Evolutionary conservation across 2,329 filamentous ascomycete species (phyloP).

Genomic region (Botryosphaeria dothidea): DNA sequence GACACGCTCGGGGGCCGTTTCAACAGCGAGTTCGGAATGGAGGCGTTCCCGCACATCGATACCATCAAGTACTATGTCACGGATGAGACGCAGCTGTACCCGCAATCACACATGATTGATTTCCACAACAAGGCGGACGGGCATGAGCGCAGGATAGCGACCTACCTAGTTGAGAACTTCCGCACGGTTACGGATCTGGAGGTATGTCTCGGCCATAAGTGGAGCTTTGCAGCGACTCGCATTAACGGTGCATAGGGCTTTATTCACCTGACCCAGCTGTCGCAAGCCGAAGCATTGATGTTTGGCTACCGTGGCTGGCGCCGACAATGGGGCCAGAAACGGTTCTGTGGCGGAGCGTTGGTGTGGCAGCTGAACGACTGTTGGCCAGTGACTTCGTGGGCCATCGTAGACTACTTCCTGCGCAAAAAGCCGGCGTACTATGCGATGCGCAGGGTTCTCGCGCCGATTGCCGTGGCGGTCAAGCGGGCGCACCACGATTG

Average conservation of each 20-base stretch:
- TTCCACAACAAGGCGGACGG: conserved; percentile 96
- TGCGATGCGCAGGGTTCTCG: conserved; percentile 76
- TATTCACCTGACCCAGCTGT: conserved; percentile 58
- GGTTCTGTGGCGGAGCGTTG: conserved; percentile 73
- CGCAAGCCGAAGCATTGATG: conserved; percentile 62
- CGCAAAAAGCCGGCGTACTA: conserved; percentile 79
- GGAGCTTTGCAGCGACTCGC: neutral
- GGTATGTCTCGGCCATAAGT: conserved; percentile 51
- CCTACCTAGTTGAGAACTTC: conserved; percentile 90
- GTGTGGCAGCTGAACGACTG: conserved; percentile 89
- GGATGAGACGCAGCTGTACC: conserved; percentile 73
- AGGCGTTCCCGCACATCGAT: conserved; percentile 81
- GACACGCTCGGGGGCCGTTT: conserved; percentile 87
- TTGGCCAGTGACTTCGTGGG: conserved; percentile 80
- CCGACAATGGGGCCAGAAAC: conserved; percentile 73
- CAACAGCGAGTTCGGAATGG: conserved; percentile 94
- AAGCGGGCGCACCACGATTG: conserved; percentile 63
- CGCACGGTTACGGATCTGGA: conserved; percentile 57
- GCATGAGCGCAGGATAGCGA: conserved; percentile 80
- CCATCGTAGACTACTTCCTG: conserved; percentile 76
- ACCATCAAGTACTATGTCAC: conserved; percentile 81
- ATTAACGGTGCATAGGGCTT: conserved; percentile 52
- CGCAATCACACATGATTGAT: conserved; percentile 83
- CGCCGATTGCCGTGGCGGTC: conserved; percentile 69
- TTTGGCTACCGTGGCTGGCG: conserved; percentile 67